These are phyloP conservation scores for Calonectria leucothoes DNA, from an alignment of 2,329 filamentous ascomycete genomes.

Conservation along the genomic window DNA sequence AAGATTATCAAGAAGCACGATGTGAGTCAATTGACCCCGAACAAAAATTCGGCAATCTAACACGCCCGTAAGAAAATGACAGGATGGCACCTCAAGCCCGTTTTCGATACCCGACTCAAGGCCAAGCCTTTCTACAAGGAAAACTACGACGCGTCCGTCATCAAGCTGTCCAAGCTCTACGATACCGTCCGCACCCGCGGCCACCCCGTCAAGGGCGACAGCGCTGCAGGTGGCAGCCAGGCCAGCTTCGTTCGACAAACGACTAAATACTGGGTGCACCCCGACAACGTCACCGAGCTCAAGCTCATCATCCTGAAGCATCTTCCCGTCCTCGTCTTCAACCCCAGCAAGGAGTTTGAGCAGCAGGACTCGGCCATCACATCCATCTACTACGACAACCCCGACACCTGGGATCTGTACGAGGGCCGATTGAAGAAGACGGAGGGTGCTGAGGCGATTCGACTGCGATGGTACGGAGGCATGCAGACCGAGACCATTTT, in stretches of 20 bases:
- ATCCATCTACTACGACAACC: slow-evolving; percentile 98
- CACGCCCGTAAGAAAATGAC: slow-evolving; percentile 82
- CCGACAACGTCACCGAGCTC: slow-evolving; percentile 96
- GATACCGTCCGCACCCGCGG: slow-evolving; percentile 94
- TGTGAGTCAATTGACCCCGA: slow-evolving; percentile 62
- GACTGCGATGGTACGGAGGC: slow-evolving; percentile 95
- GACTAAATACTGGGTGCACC: slow-evolving; percentile 99
- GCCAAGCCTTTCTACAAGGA: slow-evolving; percentile 99
- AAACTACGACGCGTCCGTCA: slow-evolving; percentile 96
- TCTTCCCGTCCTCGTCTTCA: slow-evolving; percentile 96
- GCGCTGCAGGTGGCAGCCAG: slow-evolving; percentile 88
- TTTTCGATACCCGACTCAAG: slow-evolving; percentile 95
- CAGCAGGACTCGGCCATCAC: slow-evolving; percentile 92
- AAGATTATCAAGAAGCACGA: slow-evolving; percentile 99
- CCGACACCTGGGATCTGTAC: slow-evolving; percentile 93
- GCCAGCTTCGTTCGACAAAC: slow-evolving; percentile 97
- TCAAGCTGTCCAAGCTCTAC: slow-evolving; percentile 94
- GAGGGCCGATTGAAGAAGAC: slow-evolving; percentile 96
- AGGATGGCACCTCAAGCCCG: slow-evolving; percentile 89
- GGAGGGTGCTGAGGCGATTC: slow-evolving; percentile 95
- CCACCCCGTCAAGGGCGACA: slow-evolving; percentile 92
- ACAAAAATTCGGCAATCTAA: slow-evolving; percentile 28
- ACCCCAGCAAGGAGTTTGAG: slow-evolving; percentile 96
- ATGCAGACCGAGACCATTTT: slow-evolving; percentile 98
- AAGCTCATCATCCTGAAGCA: slow-evolving; percentile 99